phyloP scores from a whole-genome alignment of 2,329 filamentous ascomycete species.

The Stenocarpella maydis region DNA sequence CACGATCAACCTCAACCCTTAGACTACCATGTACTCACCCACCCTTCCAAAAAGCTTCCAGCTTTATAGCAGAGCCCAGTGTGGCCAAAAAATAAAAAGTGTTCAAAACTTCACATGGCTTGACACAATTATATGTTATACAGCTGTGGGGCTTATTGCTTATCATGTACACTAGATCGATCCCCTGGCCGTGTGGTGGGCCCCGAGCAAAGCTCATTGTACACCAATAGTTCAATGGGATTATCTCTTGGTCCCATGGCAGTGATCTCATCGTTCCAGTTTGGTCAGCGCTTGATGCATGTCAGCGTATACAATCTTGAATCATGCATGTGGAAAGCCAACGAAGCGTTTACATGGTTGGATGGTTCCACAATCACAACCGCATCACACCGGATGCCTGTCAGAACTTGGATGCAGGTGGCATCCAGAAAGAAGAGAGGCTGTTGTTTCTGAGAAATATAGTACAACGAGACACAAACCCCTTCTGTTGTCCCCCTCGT shows the following conservation, averaged over 20 bases:
- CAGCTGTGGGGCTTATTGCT: too few relatives aligned
- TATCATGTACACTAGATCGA: too few relatives aligned
- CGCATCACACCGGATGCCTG: neutral
- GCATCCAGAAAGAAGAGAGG: neutral
- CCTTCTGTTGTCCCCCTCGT: neutral
- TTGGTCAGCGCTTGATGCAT: neutral
- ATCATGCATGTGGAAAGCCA: too few relatives aligned
- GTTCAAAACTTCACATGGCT: too few relatives aligned
- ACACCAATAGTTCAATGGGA: too few relatives aligned
- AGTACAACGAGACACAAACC: neutral
- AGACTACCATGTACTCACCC: neutral
- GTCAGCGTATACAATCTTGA: neutral
- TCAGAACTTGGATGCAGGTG: neutral
- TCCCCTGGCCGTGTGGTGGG: too few relatives aligned
- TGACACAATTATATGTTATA: too few relatives aligned
- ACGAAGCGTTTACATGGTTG: neutral
- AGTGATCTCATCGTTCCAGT: neutral
- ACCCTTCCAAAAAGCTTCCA: too few relatives aligned
- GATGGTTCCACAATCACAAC: neutral
- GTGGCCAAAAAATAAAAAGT: too few relatives aligned
- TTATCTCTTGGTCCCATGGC: neutral
- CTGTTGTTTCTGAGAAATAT: neutral
- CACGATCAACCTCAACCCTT: neutral
- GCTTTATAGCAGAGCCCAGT: too few relatives aligned
- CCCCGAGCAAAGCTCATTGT: too few relatives aligned